phyloP scores from a whole-genome alignment of 495 filamentous ascomycete species.

The Hypoxylon cercidicola region DNA sequence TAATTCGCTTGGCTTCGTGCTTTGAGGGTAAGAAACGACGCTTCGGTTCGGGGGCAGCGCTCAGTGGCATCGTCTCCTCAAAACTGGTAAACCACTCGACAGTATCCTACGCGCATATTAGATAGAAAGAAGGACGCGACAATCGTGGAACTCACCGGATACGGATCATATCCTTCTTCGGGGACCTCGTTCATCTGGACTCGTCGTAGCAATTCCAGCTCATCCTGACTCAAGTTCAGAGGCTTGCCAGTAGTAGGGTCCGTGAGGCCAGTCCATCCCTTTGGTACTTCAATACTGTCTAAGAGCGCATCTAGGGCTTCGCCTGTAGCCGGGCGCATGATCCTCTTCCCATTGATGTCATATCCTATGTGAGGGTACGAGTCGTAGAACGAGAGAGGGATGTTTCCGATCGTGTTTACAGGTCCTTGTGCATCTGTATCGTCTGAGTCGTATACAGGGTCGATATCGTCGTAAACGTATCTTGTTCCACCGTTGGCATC shows the following conservation, averaged over 20 bases:
- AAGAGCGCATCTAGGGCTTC: slow-evolving; percentile 93
- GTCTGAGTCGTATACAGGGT: slow-evolving; percentile 95
- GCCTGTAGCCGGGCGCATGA: slow-evolving; percentile 93
- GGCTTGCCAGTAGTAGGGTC: slow-evolving; percentile 94
- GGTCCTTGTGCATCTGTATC: slow-evolving; percentile 84
- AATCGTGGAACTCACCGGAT: slow-evolving; percentile 65
- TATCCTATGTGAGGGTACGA: slow-evolving; percentile 98
- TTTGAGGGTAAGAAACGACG: slow-evolving; percentile 97
- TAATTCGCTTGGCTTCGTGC: slow-evolving; percentile 94
- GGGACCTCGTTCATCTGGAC: slow-evolving; percentile 91
- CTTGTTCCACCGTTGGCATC: slow-evolving; percentile 64
- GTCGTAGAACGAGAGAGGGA: slow-evolving; percentile 94
- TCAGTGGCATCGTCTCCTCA: slow-evolving; percentile 92
- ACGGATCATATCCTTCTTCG: slow-evolving; percentile 88
- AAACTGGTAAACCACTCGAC: slow-evolving; percentile 93
- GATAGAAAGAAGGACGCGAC: background rate
- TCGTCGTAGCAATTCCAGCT: slow-evolving; percentile 87
- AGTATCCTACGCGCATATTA: slow-evolving; percentile 65
- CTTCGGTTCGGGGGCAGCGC: slow-evolving; percentile 94
- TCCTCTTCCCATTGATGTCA: slow-evolving; percentile 97
- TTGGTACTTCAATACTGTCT: slow-evolving; percentile 96
- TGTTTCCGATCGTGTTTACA: slow-evolving; percentile 93
- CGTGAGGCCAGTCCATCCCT: slow-evolving; percentile 96
- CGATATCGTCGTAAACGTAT: slow-evolving; percentile 82
- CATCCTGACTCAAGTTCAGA: slow-evolving; percentile 84